phyloP scores from a whole-genome alignment of 2,329 filamentous ascomycete genomes.

The Trichoderma asperellum region DNA sequence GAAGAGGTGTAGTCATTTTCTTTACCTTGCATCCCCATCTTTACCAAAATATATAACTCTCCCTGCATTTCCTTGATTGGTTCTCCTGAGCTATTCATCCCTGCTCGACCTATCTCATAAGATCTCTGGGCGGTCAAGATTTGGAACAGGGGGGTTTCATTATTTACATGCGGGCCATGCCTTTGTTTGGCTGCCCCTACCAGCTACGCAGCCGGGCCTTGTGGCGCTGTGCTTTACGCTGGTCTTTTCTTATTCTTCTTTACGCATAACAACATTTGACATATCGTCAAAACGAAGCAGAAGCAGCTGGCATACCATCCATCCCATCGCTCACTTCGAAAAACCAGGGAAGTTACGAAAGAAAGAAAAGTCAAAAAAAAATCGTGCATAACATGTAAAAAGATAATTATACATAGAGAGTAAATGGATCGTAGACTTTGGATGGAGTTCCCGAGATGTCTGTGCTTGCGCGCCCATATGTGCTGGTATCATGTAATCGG shows the following conservation, averaged over 20 bases:
- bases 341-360: neutral
- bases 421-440: constrained; percentile 31
- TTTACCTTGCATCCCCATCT: neutral
- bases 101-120: neutral
- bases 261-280: constrained; percentile 19
- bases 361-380: neutral
- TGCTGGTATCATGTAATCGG: constrained; percentile 3
- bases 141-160: neutral
- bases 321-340: neutral
- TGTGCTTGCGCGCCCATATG: constrained; percentile 18
- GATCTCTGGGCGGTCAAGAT: neutral
- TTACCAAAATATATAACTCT: neutral
- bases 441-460: constrained; percentile 4
- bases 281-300: neutral
- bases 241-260: constrained; percentile 2
- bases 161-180: neutral
- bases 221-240: neutral
- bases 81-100: neutral
- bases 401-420: constrained; percentile 27
- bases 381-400: neutral
- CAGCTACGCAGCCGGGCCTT: constrained; percentile 9
- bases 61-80: neutral
- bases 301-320: neutral
- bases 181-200: neutral
- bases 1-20: constrained; percentile 3